These are phyloP conservation scores for Rhizophagus sp. DNA, from an alignment of 192 early-diverging fungal species.

Conservation along the genomic window DNA sequence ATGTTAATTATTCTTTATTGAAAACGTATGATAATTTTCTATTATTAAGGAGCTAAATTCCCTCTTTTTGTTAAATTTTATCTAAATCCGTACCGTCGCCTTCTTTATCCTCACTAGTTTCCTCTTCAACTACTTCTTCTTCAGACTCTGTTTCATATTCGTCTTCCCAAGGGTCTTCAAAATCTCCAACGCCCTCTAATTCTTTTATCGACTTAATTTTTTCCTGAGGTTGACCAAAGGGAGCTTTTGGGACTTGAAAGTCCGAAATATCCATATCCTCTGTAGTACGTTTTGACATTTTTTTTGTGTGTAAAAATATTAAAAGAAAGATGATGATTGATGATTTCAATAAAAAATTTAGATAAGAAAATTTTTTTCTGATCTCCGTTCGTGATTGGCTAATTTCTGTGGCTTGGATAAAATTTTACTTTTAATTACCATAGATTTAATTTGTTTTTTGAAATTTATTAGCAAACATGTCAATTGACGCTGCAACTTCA, in stretches of 20 bases:
- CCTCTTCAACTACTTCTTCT: slow-evolving; percentile 18
- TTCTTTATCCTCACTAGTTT: neutral
- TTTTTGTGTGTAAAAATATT: no score
- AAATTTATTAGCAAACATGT: slow-evolving; percentile 4
- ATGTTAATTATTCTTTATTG: neutral
- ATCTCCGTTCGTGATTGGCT: neutral
- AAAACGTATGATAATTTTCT: neutral
- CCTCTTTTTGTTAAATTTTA: no score
- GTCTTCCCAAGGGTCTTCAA: slow-evolving; percentile 93
- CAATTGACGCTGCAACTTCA: slow-evolving; percentile 31
- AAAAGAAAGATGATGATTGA: no score
- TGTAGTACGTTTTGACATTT: slow-evolving; percentile 43
- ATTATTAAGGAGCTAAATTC: neutral
- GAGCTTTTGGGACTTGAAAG: slow-evolving; percentile 5
- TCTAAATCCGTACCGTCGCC: neutral
- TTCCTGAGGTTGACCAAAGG: slow-evolving; percentile 19
- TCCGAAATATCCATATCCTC: slow-evolving; percentile 27
- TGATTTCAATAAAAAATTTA: neutral
- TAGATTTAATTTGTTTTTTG: neutral
- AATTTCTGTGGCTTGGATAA: neutral
- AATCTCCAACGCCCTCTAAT: slow-evolving; percentile 79
- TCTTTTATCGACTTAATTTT: slow-evolving; percentile 33
- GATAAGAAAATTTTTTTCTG: neutral
- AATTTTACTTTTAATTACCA: neutral
- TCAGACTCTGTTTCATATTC: slow-evolving; percentile 69